phyloP scores from a whole-genome alignment of 139 green algal genomes.

The Pleodorina starrii region DNA sequence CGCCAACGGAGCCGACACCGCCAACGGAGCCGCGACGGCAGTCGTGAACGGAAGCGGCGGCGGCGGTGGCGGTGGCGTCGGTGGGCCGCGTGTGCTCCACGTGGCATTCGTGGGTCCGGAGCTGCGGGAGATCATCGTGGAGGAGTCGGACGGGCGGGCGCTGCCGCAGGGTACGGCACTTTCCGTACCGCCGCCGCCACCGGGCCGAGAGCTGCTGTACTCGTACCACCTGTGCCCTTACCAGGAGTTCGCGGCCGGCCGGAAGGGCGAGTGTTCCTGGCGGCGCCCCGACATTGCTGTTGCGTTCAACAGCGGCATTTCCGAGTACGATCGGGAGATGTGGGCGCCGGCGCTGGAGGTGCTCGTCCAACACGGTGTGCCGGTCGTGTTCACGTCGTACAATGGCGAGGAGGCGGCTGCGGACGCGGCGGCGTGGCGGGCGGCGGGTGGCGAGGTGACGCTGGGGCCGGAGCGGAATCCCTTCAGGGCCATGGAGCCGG shows the following conservation, averaged over 20 bases:
- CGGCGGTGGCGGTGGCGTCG: not conserved
- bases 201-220: conserved; percentile 35
- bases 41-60: not conserved
- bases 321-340: conserved; percentile 17
- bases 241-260: conserved; percentile 24
- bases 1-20: not conserved
- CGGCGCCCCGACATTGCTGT: conserved; percentile 20
- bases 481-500: conserved; percentile 29
- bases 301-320: conserved; percentile 44
- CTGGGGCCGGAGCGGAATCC: conserved; percentile 37
- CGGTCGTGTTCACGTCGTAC: conserved; percentile 49
- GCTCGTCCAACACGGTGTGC: conserved; percentile 4
- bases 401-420: conserved; percentile 43
- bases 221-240: conserved; percentile 49
- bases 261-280: not conserved
- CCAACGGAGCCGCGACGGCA: not conserved
- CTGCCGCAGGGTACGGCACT: conserved; percentile 22
- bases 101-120: conserved; percentile 48
- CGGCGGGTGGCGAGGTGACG: conserved; percentile 26
- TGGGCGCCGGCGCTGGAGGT: conserved; percentile 44
- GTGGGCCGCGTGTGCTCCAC: not conserved
- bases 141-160: conserved; percentile 5
- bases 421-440: conserved; percentile 28
- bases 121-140: conserved; percentile 44
- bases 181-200: not conserved